Base-by-base conservation (phyloP, 305 asterid species). In the Fraxinus ornus region DNA sequence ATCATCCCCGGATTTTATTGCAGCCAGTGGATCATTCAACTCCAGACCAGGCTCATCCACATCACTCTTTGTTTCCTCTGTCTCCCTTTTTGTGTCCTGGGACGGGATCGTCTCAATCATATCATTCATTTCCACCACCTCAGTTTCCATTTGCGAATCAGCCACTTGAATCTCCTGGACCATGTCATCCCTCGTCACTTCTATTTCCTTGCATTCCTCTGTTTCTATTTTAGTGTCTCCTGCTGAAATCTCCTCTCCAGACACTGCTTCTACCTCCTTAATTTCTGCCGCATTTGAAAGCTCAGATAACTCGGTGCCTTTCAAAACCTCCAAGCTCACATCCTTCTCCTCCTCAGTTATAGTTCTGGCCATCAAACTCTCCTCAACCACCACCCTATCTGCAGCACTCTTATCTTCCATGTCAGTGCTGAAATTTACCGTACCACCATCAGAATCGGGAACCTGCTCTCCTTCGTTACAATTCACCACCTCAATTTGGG, bases 1-100 rank as follows among this genome's bases (percentile, higher is more conserved):
- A 71, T 91, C 94, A 72, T 90, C 98, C 71, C 89, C 97, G 7
- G 89, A 91, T 72, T 86, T 89, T 3, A 82, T 70, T 76, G 82
- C 91, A 85, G 81, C 79, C 7, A 89, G 81, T 70, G 92, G 82
- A 75, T 88, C 97, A 87, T 89, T 89, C 24, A 77, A 87, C 83
- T 87, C 88, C 28, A 83, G 88, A 85, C 79, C 78, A 75, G 90
- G 81, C 86, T 93, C 97, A 60, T 82, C 97, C 76, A 82, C 87
- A 70, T 86, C 93, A 78, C 87, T 88, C 84, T 77, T 87, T 7
- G 81, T 82, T 77, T 81, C 91, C 84, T 88, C 94, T 75, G 86
- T 80, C 80, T 88, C 92, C 86, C 86, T 79, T 73, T 90, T 79
- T 32, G 83, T 80, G 49, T 88, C 96, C 73, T 82, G 88, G 0